Base-by-base conservation (phyloP, 805 yeast genomes). In the Spathaspora gorwiae region DNA sequence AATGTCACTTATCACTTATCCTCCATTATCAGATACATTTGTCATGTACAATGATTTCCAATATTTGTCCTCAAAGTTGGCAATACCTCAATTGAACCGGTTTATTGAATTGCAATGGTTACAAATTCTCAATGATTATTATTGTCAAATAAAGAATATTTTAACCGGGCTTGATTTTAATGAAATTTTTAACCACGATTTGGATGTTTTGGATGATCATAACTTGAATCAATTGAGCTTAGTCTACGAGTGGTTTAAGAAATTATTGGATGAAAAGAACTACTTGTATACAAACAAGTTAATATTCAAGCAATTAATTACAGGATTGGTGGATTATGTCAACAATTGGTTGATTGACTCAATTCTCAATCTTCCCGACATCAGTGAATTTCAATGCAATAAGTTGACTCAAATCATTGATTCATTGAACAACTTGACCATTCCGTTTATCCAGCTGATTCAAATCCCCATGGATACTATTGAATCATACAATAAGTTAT, bases 11-110 rank as follows among this genome's bases (percentile, higher is more conserved):
- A 47, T 61, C 6, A 52, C 61, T 7, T 71, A 71, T 48, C 74
- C 75, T 4, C 43, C 59, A 0, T 45, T 61, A 3, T 48, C 60
- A 2, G 47, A 60, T 33, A 68, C 73, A 37, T 68, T 66, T 39
- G 42, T 69, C n/a, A 50, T 67, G 11, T 62, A 54, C 43, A 70
- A 70, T 46, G 76, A 71, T 45, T 54, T 71, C 37, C 49, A 52
- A 30, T 60, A 56, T 26, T 52, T 71, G 4, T 40, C 53, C 6
- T 42, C 47, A 38, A 49, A 19, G 35, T 55, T 15, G 42, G 46
- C 1, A 42, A 42, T 13, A 35, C 39, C 6, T 48, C 52, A 29
- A 9, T 50, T 68, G 27, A 39, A 24, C 6, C 32, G 45, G 26
- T 51, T 52, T 39, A 57, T 56, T 1, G 51, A 51, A 2, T 47